Evolutionary conservation across 345 rosid species (phyloP).

Genomic region (Gossypium rotundifolium): DNA sequence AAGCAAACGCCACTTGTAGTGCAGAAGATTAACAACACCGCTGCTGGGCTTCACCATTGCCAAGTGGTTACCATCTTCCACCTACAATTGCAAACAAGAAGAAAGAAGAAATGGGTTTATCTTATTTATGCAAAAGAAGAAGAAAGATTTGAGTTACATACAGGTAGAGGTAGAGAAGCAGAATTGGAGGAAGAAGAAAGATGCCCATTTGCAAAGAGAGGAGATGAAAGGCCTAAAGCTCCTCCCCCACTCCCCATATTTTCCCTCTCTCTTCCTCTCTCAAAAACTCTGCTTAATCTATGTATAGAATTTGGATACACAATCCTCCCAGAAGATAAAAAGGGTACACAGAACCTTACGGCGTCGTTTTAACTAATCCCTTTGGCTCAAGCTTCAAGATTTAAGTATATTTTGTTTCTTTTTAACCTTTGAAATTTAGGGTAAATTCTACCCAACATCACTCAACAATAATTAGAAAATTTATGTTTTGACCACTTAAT

Average conservation of each 20-base stretch:
- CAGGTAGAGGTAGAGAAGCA: conserved; percentile 21
- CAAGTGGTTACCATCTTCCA: conserved; percentile 15
- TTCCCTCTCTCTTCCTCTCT: neutral
- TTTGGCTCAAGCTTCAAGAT: too few species aligned
- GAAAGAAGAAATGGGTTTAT: neutral
- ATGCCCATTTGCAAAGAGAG: conserved; percentile 20
- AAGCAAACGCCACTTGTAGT: conserved; percentile 75
- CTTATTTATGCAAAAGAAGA: neutral
- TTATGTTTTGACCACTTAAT: too few species aligned
- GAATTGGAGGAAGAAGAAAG: conserved; percentile 23
- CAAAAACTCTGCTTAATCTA: neutral
- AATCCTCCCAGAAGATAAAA: too few species aligned
- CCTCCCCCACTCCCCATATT: conserved; percentile 29
- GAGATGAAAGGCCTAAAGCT: conserved; percentile 29
- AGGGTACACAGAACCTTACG: neutral
- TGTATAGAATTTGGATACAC: neutral
- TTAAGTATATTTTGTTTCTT: too few species aligned
- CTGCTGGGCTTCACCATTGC: conserved; percentile 24
- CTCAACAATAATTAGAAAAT: too few species aligned
- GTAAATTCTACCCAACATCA: too few species aligned
- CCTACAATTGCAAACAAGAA: neutral
- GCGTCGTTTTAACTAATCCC: neutral
- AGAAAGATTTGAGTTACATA: neutral
- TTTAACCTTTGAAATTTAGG: too few species aligned
- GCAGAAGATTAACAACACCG: conserved; percentile 13